Conservation (phyloP, 257 asterid genomes). For the Buddleja alternifolia region DNA sequence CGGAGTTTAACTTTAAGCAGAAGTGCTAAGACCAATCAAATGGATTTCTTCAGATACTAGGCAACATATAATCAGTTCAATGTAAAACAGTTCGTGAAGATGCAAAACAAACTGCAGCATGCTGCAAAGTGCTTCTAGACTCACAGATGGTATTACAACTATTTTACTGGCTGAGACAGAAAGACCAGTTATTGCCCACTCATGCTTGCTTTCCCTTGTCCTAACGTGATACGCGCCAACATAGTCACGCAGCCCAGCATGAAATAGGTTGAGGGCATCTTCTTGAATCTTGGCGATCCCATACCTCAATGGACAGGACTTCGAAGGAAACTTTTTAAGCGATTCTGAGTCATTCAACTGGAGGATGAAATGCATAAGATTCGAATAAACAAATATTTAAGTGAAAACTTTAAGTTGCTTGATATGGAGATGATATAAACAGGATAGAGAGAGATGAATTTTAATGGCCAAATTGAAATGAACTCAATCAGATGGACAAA, state of each 20-base stretch:
- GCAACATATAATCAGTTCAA: not conserved
- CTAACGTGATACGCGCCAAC: conserved; percentile 50
- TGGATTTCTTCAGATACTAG: conserved; percentile 12
- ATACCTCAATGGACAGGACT: conserved; percentile 84
- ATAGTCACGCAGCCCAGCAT: conserved; percentile 84
- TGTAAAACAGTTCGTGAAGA: not conserved
- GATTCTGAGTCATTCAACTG: conserved; percentile 73
- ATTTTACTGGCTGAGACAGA: conserved; percentile 92
- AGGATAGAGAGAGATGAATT: conserved; percentile 15
- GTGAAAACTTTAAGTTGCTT: conserved; percentile 2
- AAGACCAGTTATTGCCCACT: conserved; percentile 92
- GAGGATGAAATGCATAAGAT: conserved; percentile 28
- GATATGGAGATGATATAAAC: conserved; percentile 19
- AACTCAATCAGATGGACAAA: conserved; percentile 16
- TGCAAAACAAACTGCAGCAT: conserved; percentile 1
- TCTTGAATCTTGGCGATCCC: conserved; percentile 86
- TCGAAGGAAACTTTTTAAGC: conserved; percentile 80
- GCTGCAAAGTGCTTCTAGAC: conserved; percentile 33
- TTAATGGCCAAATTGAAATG: conserved; percentile 14
- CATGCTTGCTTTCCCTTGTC: conserved; percentile 47
- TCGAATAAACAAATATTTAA: not conserved
- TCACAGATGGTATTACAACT: conserved; percentile 72
- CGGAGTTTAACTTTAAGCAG: conserved; percentile 21
- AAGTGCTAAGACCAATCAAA: conserved; percentile 7
- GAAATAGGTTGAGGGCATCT: conserved; percentile 80